phyloP scores from a whole-genome alignment of 1,284 basidiomycete genomes.

The Cystobasidium slooffiae region DNA sequence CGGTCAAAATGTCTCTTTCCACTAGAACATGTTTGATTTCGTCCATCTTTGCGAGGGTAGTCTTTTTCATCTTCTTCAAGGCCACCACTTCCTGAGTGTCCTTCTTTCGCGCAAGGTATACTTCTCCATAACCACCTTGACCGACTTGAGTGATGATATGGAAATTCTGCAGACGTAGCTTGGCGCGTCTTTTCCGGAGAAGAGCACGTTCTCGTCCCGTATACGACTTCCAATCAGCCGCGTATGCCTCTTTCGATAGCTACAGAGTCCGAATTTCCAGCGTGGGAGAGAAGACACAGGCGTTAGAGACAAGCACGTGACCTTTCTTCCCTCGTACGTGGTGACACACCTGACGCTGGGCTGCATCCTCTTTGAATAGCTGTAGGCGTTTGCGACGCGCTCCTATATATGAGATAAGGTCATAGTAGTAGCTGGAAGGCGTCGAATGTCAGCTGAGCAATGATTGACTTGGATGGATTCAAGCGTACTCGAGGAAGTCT shows the following conservation, averaged over 20 bases:
- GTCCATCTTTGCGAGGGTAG: constrained; percentile 93
- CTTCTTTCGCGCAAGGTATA: constrained; percentile 85
- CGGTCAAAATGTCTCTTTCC: constrained; percentile 93
- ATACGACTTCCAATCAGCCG: constrained; percentile 84
- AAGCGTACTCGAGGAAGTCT: constrained; percentile 51
- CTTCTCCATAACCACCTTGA: constrained; percentile 95
- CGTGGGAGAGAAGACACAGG: constrained; percentile 4
- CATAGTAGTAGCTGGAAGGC: constrained; percentile 60
- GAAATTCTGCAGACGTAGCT: constrained; percentile 85
- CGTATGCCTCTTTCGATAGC: constrained; percentile 28
- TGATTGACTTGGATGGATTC: too few relatives aligned
- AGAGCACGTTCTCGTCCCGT: constrained; percentile 87
- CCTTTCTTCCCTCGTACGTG: background rate
- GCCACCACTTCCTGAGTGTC: constrained; percentile 94
- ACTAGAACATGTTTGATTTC: constrained; percentile 89
- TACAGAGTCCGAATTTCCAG: constrained; percentile 5
- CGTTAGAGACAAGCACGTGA: constrained; percentile 34
- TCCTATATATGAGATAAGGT: constrained; percentile 82
- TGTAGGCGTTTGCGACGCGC: constrained; percentile 78
- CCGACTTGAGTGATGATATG: constrained; percentile 94
- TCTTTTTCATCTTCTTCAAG: constrained; percentile 92
- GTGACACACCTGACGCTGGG: constrained; percentile 65
- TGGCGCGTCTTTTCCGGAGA: constrained; percentile 81
- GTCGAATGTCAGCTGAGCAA: background rate
- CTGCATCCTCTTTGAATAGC: constrained; percentile 81